Percentiles rank a stretch among this genome's conserved stretches.
These are phyloP conservation scores for Aspergillus fumigatiaffinis DNA, from an alignment of 2,329 filamentous ascomycete genomes.

Conservation along the genomic window DNA sequence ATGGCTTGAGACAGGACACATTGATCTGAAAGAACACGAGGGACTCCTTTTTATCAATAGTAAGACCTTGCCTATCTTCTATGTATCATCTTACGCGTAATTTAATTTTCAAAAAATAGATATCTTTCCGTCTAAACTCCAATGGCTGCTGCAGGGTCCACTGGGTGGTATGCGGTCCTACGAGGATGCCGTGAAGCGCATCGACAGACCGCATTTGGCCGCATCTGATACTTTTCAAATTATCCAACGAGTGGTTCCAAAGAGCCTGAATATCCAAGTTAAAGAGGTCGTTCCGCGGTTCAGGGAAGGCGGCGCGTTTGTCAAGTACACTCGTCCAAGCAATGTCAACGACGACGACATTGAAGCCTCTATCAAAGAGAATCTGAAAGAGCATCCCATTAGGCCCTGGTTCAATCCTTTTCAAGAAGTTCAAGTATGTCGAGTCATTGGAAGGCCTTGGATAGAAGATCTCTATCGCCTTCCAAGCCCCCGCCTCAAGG, in stretches of 20 bases:
- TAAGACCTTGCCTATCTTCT: slow-evolving; percentile 29
- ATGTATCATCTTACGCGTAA: neutral
- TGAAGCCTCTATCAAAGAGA: slow-evolving; percentile 57
- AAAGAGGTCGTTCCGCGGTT: slow-evolving; percentile 78
- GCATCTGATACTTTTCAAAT: slow-evolving; percentile 55
- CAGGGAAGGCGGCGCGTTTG: slow-evolving; percentile 89
- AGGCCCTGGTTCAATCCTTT: slow-evolving; percentile 91
- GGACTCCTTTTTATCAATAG: slow-evolving; percentile 87
- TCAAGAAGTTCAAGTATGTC: slow-evolving; percentile 61
- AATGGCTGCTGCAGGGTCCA: slow-evolving; percentile 56
- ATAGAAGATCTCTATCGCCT: slow-evolving; percentile 85
- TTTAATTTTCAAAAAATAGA: slow-evolving; percentile 46
- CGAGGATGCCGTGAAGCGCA: slow-evolving; percentile 48
- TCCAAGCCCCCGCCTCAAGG: slow-evolving; percentile 69
- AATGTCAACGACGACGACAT: slow-evolving; percentile 50
- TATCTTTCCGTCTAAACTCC: slow-evolving; percentile 76
- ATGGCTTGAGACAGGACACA: slow-evolving; percentile 72
- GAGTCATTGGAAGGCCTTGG: slow-evolving; percentile 86
- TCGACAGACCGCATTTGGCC: slow-evolving; percentile 49
- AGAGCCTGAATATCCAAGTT: slow-evolving; percentile 62
- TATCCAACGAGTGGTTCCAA: slow-evolving; percentile 60
- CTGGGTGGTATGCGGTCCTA: slow-evolving; percentile 44
- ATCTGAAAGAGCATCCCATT: slow-evolving; percentile 66
- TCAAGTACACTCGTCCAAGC: slow-evolving; percentile 68
- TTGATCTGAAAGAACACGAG: slow-evolving; percentile 70